phyloP scores from a whole-genome alignment of 305 asterid species.

The Striga hermonthica region DNA sequence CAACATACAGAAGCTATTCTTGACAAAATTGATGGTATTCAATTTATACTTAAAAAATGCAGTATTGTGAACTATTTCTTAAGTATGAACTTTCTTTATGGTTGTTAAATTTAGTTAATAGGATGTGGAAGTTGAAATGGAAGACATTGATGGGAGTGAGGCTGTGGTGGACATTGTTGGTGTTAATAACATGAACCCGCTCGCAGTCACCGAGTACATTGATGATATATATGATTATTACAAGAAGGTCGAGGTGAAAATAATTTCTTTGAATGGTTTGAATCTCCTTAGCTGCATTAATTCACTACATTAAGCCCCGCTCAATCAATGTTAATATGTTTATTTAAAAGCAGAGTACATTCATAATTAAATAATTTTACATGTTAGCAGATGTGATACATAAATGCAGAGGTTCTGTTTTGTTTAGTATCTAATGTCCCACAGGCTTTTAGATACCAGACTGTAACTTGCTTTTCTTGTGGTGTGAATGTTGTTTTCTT shows the following conservation, averaged over 20 bases:
- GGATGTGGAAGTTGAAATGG: conserved; percentile 83
- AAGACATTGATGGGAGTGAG: conserved; percentile 53
- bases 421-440: no score
- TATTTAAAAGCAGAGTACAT: no score
- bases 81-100: not conserved
- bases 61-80: not conserved
- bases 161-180: conserved; percentile 48
- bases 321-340: no score
- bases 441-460: no score
- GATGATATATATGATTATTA: conserved; percentile 52
- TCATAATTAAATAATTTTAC: no score
- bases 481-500: no score
- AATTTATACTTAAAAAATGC: not conserved
- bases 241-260: conserved; percentile 54
- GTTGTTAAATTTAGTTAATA: conserved; percentile 13
- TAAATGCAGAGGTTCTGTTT: no score
- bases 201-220: conserved; percentile 54
- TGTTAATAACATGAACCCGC: conserved; percentile 44
- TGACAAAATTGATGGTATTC: conserved; percentile 81
- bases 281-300: no score
- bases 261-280: not conserved
- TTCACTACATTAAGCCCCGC: no score
- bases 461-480: no score
- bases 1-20: conserved; percentile 75
- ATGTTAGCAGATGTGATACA: no score